Base-by-base conservation (phyloP, 2,329 filamentous ascomycete species). In the Zymoseptoria brevis region DNA sequence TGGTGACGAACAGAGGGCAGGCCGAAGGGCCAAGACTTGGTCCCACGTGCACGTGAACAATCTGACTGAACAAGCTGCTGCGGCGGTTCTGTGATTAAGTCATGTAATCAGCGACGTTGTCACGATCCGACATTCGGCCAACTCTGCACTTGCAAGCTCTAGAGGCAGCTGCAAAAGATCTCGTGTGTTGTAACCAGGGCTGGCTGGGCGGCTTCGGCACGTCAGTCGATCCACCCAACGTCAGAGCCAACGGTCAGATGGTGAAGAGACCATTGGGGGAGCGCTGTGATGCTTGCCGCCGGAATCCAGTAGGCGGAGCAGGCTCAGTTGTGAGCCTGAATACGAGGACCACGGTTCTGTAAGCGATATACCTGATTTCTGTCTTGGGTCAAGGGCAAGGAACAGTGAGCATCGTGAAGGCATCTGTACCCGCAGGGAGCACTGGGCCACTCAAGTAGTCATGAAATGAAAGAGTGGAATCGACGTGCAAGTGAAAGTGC, bases 381-480 rank as follows among this genome's bases (percentile, higher is more conserved):
- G 26, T 8, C 8, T 29, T 1, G 8, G 26, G 7, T 29, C 26
- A 29, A 8, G 26, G 26, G 26, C 26, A 29, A 29, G 7, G 2
- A 29, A 8, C 7, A 29, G 8, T 29, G 26, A 29, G 26, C 26
- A 29, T 29, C 1, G 26, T 8, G 2, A 29, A 8, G 8, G 8
- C 7, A 8, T 29, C 8, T 8, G 26, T 29, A 2, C 26, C 26
- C 26, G 26, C 26, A 29, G 26, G 7, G 8, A 6, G 8, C 7
- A 8, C 26, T 8, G 8, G 26, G 26, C 26, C 8, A 8, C 26
- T 29, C 8, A 8, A 8, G 26, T 16, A 89, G 89, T 60, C 94
- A 97, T 29, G 8, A 50, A 50, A 50, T 50, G 6, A 50, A 19
- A 50, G 16, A 50, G 45, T 50, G 6, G 8, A n/a, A n/a, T 50